Conservation (phyloP, 495 filamentous ascomycete genomes). For the Thermothielavioides terrestris region DNA sequence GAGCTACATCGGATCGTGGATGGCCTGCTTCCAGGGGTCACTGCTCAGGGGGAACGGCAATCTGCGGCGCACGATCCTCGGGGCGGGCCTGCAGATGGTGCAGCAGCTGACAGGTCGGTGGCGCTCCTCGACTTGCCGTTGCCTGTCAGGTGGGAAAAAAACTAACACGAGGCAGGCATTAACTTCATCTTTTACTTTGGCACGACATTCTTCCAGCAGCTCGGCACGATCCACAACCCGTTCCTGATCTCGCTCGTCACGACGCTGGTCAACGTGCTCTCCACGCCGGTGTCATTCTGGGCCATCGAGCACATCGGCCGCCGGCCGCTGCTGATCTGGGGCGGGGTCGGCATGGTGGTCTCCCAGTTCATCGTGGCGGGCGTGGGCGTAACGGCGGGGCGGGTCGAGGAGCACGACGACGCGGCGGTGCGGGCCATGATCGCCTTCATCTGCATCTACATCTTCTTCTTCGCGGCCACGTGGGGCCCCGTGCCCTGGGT, state of each 20-base stretch:
- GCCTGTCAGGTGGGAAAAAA: neutral
- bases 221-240: conserved; percentile 59
- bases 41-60: conserved; percentile 47
- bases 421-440: conserved; percentile 54
- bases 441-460: conserved; percentile 74
- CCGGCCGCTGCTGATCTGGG: conserved; percentile 65
- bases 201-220: conserved; percentile 67
- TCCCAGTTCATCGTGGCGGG: conserved; percentile 78
- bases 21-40: conserved; percentile 53
- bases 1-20: conserved; percentile 57
- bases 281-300: conserved; percentile 72
- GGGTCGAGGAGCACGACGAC: conserved; percentile 41
- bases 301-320: conserved; percentile 74
- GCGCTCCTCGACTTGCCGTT: too few species aligned
- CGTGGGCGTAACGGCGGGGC: conserved; percentile 51
- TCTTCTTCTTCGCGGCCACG: conserved; percentile 69
- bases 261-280: conserved; percentile 75
- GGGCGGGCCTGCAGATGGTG: conserved; percentile 61
- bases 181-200: conserved; percentile 92
- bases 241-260: conserved; percentile 75
- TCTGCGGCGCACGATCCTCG: conserved; percentile 63
- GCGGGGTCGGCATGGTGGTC: conserved; percentile 67
- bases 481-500: conserved; percentile 79
- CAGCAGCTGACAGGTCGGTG: conserved; percentile 47
- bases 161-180: conserved; percentile 30